Percentiles rank a stretch among this genome's conserved stretches.
Conservation (phyloP, 1,139 yeast genomes). For the Taphrina deformans region DNA sequence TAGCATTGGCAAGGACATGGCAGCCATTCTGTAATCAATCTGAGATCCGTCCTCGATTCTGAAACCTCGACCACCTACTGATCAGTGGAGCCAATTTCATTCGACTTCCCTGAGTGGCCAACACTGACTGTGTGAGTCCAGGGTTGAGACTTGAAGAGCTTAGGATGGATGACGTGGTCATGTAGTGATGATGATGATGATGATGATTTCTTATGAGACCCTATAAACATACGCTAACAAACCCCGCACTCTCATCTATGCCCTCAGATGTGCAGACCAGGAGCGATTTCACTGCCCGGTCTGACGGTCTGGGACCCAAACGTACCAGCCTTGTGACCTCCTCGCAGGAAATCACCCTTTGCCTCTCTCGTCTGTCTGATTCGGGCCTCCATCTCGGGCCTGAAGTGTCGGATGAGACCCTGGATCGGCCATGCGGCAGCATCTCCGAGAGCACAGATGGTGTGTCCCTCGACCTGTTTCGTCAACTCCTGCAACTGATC, state of each 20-base stretch:
- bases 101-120: no score
- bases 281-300: constrained; percentile 31
- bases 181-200: neutral
- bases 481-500: constrained; percentile 80
- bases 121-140: no score
- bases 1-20: no score
- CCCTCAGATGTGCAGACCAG: constrained; percentile 20
- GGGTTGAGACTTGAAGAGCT: no score
- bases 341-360: constrained; percentile 25
- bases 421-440: constrained; percentile 94
- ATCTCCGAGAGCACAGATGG: constrained; percentile 87
- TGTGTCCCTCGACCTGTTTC: constrained; percentile 69
- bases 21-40: no score
- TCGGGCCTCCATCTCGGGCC: constrained; percentile 76
- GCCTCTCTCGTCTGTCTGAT: constrained; percentile 47
- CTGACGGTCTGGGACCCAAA: constrained; percentile 17
- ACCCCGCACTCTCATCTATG: neutral
- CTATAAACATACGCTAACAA: neutral
- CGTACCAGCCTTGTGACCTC: constrained; percentile 29
- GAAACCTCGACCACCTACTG: no score
- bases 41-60: no score
- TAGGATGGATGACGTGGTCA: no score
- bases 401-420: constrained; percentile 77
- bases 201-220: neutral
- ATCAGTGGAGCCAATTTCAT: no score